Base-by-base conservation (phyloP, 352 stramenopile species). In the Albugo laibachii region DNA sequence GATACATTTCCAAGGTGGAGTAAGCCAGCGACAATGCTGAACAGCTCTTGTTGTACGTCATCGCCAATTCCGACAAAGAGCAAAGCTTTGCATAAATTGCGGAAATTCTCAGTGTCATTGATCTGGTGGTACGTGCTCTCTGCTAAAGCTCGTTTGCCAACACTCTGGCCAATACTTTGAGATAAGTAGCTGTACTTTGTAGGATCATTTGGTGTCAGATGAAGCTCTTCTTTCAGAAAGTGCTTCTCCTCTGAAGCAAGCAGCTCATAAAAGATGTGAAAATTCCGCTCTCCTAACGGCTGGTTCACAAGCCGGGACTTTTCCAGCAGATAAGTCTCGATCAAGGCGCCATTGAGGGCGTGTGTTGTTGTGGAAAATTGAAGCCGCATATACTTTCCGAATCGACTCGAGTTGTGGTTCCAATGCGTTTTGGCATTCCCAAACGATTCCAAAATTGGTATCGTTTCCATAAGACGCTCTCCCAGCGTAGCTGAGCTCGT, bases 381-480 rank as follows among this genome's bases (percentile, higher is more conserved):
- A 45, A 89, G 83, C 54, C 85, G 74, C 36, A 89, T 89, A 48
- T 86, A 95, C 62, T 95, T 94, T 52, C 81, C 81, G 36, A 93
- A 93, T 3, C 78, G 80, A 67, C 78, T 92, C 5, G 72, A 89
- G 49, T 93, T 93, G 58, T 93, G 75, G 48, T 93, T 93, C 10
- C 81, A 61, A 11, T 65, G 80, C 0, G 76, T 85, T 41, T 83
- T 75, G 35, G 71, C 76, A 24, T 91, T 87, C 11, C 77, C 77
- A 57, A 91, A 91, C 18, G 77, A 87, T 48, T 91, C 77, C 11
- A 87, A 58, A 42, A 89, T 97, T 11, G 94, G 94, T 41, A 84
- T 88, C 3, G 76, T 89, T 54, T 89, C 77, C 79, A 86, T 87
- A 11, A 91, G 58, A 8, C 77, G 62, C 36, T 81, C 70, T 3